Base-by-base conservation (phyloP, 2,329 filamentous ascomycete species). In the Nemania bipapillata region DNA sequence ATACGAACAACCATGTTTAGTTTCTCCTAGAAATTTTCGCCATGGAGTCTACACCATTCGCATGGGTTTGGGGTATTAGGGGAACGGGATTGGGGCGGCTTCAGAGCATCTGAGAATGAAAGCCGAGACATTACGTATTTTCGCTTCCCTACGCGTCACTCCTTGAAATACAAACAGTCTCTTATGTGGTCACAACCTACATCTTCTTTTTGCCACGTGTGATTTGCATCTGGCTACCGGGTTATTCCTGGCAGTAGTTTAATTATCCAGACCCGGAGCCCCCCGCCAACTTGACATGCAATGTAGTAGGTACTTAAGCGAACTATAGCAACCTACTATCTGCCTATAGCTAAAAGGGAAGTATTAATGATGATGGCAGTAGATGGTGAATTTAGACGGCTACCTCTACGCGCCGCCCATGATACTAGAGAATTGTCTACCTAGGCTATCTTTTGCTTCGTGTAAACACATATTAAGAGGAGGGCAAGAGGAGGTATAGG, bases 141-240 rank as follows among this genome's bases (percentile, higher is more conserved):
- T 52, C 52, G 37, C 35, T 24, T 57, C 52, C 53, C 17, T 53
- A 37, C 49, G 45, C 68, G 52, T 66, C 70, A 64, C 59, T 72
- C 68, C 32, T 70, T 70, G 54, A 52, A 69, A 70, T 58, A 58
- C 26, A 66, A 22, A 58, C 35, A 40, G 15, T 68, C 47, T 58
- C 22, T 49, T 70, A 50, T 62, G 65, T 65, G 70, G 37, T 45
- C 37, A 58, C 24, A 52, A 30, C 15, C 12, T 35, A 8, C 11
- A 11, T 11, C 12, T 3, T 56, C 42, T 32, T 50, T 20, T 47
- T 24, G 12, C 52, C 30, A 15, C 30, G 17, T 24, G 58, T 64
- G 42, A 65, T 3, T 12, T 12, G 11, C 37, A 17, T 6, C n/a
- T 6, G 8, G 28, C 4, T 58, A 1, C 6, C 4, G 6, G 8